Percentiles rank a stretch among this genome's conserved stretches.
Evolutionary conservation across 345 rosid genomes (phyloP).

Genomic region (Rhodomyrtus tomentosa): DNA sequence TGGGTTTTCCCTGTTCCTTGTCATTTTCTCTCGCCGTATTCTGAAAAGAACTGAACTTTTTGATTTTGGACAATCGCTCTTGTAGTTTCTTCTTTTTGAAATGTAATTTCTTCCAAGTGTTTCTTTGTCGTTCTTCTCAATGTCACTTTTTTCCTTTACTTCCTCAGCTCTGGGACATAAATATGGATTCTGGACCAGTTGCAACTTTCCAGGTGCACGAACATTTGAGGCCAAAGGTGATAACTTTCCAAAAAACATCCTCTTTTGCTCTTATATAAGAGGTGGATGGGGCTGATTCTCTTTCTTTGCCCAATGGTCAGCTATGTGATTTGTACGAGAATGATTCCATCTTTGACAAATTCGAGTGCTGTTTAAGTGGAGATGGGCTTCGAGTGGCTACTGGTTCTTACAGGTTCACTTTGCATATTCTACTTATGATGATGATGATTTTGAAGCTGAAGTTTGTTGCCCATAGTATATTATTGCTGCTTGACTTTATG

Average conservation of each 20-base stretch:
- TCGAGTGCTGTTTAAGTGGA: constrained; percentile 52
- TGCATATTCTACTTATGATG: neutral
- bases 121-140: neutral
- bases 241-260: neutral
- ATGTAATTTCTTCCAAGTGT: neutral
- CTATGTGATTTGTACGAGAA: constrained; percentile 63
- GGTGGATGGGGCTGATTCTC: constrained; percentile 1
- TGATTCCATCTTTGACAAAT: constrained; percentile 57
- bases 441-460: neutral
- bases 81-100: neutral
- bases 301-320: constrained; percentile 20
- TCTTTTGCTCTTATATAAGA: neutral
- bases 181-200: constrained; percentile 71
- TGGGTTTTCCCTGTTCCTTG: neutral
- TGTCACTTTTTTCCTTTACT: neutral
- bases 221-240: constrained; percentile 70
- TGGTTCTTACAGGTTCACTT: constrained; percentile 58
- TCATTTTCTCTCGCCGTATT: neutral
- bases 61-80: neutral
- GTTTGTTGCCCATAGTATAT: neutral
- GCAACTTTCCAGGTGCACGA: constrained; percentile 92
- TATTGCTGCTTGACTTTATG: neutral
- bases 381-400: constrained; percentile 56
- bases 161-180: constrained; percentile 80
- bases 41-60: neutral